Evolutionary conservation across 768 basidiomycete species (phyloP).

Genomic region (Agrocybe praecox): DNA sequence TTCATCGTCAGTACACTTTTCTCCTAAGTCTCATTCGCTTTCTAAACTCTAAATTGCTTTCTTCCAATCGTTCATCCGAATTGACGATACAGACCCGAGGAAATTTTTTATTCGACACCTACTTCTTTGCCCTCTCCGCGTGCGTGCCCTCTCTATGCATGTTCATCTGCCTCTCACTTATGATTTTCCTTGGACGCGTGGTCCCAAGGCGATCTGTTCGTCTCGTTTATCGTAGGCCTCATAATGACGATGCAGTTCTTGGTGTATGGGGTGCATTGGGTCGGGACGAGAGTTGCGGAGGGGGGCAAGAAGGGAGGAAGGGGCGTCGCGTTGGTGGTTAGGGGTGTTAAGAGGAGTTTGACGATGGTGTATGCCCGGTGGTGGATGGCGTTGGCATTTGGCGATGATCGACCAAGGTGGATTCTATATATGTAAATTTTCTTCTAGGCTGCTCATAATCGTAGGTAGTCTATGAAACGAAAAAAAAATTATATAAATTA

Average conservation of each 20-base stretch:
- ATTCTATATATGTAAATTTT: no score
- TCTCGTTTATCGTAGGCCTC: constrained; percentile 59
- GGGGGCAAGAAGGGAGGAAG: constrained; percentile 23
- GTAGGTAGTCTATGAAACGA: no score
- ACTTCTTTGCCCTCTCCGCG: constrained; percentile 69
- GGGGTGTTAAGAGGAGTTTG: constrained; percentile 7
- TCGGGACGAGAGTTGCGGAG: constrained; percentile 26
- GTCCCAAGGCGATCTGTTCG: constrained; percentile 59
- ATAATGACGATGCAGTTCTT: constrained; percentile 69
- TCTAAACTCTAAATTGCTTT: no score
- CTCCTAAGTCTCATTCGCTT: no score
- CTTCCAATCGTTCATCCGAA: no score
- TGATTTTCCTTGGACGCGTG: constrained; percentile 62
- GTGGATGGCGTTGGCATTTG: no score
- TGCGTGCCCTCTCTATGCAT: constrained; percentile 66
- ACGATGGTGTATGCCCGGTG: background rate
- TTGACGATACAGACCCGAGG: constrained; percentile 53
- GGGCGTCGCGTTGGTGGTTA: constrained; percentile 21
- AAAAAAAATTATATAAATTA: no score
- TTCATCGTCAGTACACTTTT: constrained; percentile 49
- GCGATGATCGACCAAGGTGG: no score
- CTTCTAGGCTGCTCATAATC: no score
- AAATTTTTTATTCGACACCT: constrained; percentile 57
- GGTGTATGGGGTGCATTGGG: constrained; percentile 51
- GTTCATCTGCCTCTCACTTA: constrained; percentile 58